These are phyloP conservation scores for Aristolochia fimbriata DNA, from an alignment of 164 flowering plant species.

Conservation along the genomic window DNA sequence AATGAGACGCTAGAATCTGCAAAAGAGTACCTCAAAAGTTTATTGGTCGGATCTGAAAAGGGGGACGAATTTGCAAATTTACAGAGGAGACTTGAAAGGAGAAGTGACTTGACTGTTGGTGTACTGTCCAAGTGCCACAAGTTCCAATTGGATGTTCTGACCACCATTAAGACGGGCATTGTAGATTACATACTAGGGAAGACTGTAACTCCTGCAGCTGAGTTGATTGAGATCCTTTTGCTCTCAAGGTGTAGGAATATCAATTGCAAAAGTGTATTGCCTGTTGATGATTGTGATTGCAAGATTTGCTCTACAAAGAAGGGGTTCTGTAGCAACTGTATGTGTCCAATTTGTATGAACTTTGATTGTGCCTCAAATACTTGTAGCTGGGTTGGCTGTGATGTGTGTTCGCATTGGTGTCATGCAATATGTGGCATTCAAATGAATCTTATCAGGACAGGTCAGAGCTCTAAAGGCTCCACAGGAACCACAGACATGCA, in stretches of 20 bases:
- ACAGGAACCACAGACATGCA: slow-evolving; percentile 67
- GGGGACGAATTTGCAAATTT: slow-evolving; percentile 46
- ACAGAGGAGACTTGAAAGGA: slow-evolving; percentile 52
- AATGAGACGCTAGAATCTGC: slow-evolving; percentile 40
- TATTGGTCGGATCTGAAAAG: slow-evolving; percentile 45
- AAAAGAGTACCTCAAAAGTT: slow-evolving; percentile 51
- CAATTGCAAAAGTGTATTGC: slow-evolving; percentile 58
- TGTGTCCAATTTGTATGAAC: slow-evolving; percentile 82
- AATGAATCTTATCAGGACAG: slow-evolving; percentile 61
- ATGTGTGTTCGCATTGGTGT: slow-evolving; percentile 92
- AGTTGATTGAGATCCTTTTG: slow-evolving; percentile 74
- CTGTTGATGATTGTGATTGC: slow-evolving; percentile 94
- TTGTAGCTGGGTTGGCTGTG: slow-evolving; percentile 99
- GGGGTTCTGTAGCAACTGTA: slow-evolving; percentile 91
- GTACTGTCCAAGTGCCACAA: slow-evolving; percentile 50
- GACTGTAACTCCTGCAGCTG: slow-evolving; percentile 27
- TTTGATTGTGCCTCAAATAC: slow-evolving; percentile 85
- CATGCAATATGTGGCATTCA: slow-evolving; percentile 83
- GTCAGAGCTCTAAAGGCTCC: slow-evolving; percentile 56
- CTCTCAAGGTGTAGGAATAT: slow-evolving; percentile 60
- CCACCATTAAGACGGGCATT: slow-evolving; percentile 62
- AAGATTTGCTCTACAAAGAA: slow-evolving; percentile 74
- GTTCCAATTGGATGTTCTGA: slow-evolving; percentile 63
- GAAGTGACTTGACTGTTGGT: slow-evolving; percentile 70
- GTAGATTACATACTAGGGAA: slow-evolving; percentile 36